phyloP scores from a whole-genome alignment of 139 green algal genomes.

The Eudorina sp. region DNA sequence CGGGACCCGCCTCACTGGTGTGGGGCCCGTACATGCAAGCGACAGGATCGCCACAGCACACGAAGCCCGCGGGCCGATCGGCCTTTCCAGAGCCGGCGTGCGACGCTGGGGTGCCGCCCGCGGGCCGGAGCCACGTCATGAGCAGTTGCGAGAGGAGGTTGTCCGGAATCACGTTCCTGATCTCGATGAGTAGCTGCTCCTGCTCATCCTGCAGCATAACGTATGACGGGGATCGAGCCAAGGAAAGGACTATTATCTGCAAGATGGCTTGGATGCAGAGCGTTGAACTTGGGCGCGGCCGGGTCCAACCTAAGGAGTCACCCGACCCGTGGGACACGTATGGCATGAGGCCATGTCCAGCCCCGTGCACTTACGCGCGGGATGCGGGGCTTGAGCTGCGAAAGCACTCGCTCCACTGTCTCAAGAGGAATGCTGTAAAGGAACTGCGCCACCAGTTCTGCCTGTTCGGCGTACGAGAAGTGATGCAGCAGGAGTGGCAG shows the following conservation, averaged over 20 bases:
- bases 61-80: not conserved
- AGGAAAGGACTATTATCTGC: too few species aligned
- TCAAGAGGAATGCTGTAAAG: slow-evolving; percentile 95
- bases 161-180: slow-evolving; percentile 80
- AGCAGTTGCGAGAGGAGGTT: slow-evolving; percentile 85
- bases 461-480: slow-evolving; percentile 88
- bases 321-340: too few species aligned
- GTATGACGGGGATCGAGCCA: too few species aligned
- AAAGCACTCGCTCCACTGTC: slow-evolving; percentile 82
- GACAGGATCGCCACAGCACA: slow-evolving; percentile 17
- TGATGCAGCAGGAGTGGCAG: slow-evolving; percentile 93
- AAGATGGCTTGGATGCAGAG: too few species aligned
- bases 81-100: not conserved
- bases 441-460: slow-evolving; percentile 93
- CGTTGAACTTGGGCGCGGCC: too few species aligned
- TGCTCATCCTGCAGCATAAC: slow-evolving; percentile 57
- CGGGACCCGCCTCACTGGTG: too few species aligned
- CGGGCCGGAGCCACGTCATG: slow-evolving; percentile 79
- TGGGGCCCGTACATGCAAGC: not conserved
- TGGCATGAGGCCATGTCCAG: not conserved
- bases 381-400: slow-evolving; percentile 83
- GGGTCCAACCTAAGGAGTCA: too few species aligned
- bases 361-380: slow-evolving; percentile 48
- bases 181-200: slow-evolving; percentile 65
- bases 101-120: not conserved